Conservation (phyloP, 2,329 filamentous ascomycete species). For the Hypoxylon sp. region DNA sequence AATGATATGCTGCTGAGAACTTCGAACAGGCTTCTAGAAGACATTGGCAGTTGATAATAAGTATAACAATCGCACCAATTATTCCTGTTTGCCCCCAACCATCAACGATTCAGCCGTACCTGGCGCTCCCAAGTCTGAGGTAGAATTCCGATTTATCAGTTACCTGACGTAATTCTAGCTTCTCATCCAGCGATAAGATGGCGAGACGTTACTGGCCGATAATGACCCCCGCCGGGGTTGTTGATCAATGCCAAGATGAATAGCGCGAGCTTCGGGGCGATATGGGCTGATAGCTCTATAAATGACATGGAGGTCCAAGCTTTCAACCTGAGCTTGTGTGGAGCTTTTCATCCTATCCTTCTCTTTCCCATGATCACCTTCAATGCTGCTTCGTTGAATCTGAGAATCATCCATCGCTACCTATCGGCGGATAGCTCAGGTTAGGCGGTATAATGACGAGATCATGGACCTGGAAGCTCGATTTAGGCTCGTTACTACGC, state of each 20-base stretch:
- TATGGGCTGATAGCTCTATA: conserved; percentile 19
- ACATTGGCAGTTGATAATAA: conserved; percentile 1
- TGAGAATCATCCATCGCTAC: not conserved
- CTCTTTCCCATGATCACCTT: not conserved
- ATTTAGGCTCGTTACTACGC: not conserved
- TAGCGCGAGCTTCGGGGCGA: conserved; percentile 24
- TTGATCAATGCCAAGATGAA: conserved; percentile 38
- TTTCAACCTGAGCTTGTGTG: conserved; percentile 27
- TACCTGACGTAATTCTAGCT: conserved; percentile 52
- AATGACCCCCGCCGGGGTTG: conserved; percentile 20
- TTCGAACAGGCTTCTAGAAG: conserved; percentile 40
- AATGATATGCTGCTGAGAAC: conserved; percentile 25
- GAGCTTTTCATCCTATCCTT: not conserved
- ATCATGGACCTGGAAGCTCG: not conserved
- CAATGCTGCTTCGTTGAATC: not conserved
- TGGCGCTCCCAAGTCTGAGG: conserved; percentile 9
- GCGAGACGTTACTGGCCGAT: conserved; percentile 42
- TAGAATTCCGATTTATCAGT: conserved; percentile 31
- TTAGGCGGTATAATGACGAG: too few species aligned
- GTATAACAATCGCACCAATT: conserved; percentile 19
- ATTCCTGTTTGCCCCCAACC: conserved; percentile 20
- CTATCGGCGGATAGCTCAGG: not conserved
- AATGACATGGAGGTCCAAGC: conserved; percentile 26
- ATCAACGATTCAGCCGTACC: conserved; percentile 41
- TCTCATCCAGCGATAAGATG: conserved; percentile 51